phyloP scores from a whole-genome alignment of 805 yeast genomes.

The Ogataea wickerhamii region DNA sequence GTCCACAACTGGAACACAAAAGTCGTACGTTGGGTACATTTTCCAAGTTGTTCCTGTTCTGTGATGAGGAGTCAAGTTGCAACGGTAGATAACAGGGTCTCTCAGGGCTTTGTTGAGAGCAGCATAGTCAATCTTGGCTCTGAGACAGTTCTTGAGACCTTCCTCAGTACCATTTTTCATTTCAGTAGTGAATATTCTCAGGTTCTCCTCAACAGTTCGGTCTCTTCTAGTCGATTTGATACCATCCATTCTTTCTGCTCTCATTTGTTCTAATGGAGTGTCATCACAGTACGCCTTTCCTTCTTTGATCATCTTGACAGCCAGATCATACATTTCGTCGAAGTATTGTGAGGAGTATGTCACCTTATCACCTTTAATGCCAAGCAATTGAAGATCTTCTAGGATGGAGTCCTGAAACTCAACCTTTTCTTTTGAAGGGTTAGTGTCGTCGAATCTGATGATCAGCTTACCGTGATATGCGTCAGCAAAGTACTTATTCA shows the following conservation, averaged over 20 bases:
- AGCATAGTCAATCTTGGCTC: slow-evolving; percentile 94
- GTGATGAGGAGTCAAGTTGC: slow-evolving; percentile 96
- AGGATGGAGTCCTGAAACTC: slow-evolving; percentile 93
- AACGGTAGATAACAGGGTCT: slow-evolving; percentile 97
- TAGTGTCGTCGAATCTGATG: slow-evolving; percentile 96
- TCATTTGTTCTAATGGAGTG: slow-evolving; percentile 90
- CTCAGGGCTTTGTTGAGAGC: slow-evolving; percentile 92
- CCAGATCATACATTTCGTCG: slow-evolving; percentile 82
- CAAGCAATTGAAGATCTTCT: slow-evolving; percentile 86
- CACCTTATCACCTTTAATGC: slow-evolving; percentile 85
- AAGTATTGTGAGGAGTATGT: slow-evolving; percentile 95
- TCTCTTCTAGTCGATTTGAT: slow-evolving; percentile 89
- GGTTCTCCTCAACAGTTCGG: slow-evolving; percentile 87
- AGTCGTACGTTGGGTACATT: slow-evolving; percentile 96
- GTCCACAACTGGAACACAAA: slow-evolving; percentile 97
- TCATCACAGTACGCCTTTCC: slow-evolving; percentile 98
- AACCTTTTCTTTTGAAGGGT: slow-evolving; percentile 92
- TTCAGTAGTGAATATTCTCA: slow-evolving; percentile 79
- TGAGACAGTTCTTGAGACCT: slow-evolving; percentile 87
- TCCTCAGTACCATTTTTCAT: slow-evolving; percentile 93
- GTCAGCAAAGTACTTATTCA: slow-evolving; percentile 95
- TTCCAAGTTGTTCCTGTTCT: slow-evolving; percentile 93
- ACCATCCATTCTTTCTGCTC: slow-evolving; percentile 99
- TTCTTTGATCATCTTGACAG: slow-evolving; percentile 83
- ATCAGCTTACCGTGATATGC: slow-evolving; percentile 95